Percentiles rank a stretch among this genome's conserved stretches.
phyloP scores from a whole-genome alignment of 2,329 filamentous ascomycete species.

The Xylariaceae sp. region DNA sequence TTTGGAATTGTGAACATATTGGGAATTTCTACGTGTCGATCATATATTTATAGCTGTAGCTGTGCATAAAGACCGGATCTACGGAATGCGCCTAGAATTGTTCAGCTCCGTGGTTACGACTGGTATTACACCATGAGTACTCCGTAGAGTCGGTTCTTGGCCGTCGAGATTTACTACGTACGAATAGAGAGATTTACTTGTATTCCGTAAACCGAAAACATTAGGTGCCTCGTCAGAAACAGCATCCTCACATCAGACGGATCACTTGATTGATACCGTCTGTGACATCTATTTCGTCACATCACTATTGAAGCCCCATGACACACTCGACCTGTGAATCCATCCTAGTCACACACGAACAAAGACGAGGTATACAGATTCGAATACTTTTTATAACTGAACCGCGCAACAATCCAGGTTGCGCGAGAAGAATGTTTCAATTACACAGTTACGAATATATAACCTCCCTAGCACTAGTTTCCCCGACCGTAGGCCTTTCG shows the following conservation, averaged over 20 bases:
- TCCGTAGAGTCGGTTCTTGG: too few species aligned
- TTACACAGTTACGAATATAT: conserved; percentile 32
- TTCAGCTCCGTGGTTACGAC: too few species aligned
- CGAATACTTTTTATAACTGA: not conserved
- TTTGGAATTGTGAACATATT: too few species aligned
- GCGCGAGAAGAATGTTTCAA: conserved; percentile 27
- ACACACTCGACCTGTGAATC: not conserved
- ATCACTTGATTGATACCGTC: not conserved
- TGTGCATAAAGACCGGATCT: too few species aligned
- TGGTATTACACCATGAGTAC: too few species aligned
- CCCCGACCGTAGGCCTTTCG: conserved; percentile 5
- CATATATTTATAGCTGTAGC: too few species aligned
- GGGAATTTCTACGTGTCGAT: too few species aligned
- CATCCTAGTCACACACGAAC: not conserved
- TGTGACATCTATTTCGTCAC: not conserved
- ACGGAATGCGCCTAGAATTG: too few species aligned
- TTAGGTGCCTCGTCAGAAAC: not conserved
- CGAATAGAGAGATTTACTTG: too few species aligned
- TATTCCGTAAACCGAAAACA: not conserved
- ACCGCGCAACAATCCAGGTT: conserved; percentile 6
- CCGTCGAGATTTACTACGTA: too few species aligned
- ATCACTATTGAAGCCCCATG: not conserved
- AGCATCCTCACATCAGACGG: not conserved
- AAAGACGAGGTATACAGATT: not conserved
- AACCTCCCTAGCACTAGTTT: conserved; percentile 18